These are phyloP conservation scores for Breviolum minutum DNA, from an alignment of 73 alveolate species.

Conservation along the genomic window DNA sequence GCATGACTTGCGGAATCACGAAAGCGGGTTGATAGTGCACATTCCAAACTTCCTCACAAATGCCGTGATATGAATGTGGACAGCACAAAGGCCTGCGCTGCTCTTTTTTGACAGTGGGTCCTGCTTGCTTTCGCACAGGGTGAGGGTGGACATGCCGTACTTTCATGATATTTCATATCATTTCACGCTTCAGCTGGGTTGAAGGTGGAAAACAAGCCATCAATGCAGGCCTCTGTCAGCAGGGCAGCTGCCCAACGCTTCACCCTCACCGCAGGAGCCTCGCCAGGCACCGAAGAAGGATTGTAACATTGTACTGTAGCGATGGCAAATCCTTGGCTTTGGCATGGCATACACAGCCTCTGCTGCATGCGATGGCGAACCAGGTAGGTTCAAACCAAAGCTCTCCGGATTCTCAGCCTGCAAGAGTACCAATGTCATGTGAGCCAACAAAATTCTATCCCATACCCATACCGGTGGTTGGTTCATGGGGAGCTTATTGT, in stretches of 20 bases:
- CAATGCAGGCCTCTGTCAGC: slow-evolving; percentile 31
- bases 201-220: no score
- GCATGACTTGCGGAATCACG: no score
- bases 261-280: slow-evolving; percentile 2
- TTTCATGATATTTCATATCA: no score
- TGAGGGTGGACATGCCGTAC: background rate
- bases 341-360: background rate
- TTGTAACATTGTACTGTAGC: no score
- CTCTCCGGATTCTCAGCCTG: slow-evolving; percentile 13
- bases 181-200: no score
- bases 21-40: no score
- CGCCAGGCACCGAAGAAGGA: background rate
- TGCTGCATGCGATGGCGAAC: slow-evolving; percentile 56
- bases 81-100: no score
- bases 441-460: background rate
- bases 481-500: no score
- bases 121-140: background rate
- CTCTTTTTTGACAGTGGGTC: background rate
- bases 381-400: slow-evolving; percentile 48
- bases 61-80: no score
- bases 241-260: slow-evolving; percentile 49
- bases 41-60: no score
- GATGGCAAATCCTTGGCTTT: background rate
- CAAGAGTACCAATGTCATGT: background rate
- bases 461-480: background rate